phyloP scores from a whole-genome alignment of 106 monocot species.

The Platanthera guangdongensis region DNA sequence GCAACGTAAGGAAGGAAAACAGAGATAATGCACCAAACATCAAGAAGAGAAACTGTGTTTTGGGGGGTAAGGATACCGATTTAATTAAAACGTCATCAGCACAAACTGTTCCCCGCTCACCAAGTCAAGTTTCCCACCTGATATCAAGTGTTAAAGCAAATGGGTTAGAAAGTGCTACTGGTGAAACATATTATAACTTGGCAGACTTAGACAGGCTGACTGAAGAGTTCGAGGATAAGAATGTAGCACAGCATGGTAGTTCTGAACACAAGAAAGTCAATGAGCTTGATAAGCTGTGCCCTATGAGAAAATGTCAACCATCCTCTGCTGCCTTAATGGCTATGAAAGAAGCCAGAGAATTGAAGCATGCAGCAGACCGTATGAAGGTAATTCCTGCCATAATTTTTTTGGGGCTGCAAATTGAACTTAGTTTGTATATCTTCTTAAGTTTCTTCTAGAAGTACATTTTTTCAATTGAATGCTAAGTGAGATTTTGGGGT shows the following conservation, averaged over 20 bases:
- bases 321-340: not conserved
- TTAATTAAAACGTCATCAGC: too few relatives aligned
- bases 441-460: not conserved
- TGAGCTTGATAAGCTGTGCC: not conserved
- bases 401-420: not conserved
- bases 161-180: not conserved
- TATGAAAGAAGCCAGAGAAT: slow-evolving; percentile 1
- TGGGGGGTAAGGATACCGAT: too few relatives aligned
- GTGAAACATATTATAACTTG: not conserved
- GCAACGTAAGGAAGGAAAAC: not conserved
- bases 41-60: too few relatives aligned
- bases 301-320: not conserved
- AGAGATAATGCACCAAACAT: not conserved
- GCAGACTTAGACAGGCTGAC: not conserved
- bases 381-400: slow-evolving; percentile 1
- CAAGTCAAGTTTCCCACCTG: not conserved
- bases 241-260: not conserved
- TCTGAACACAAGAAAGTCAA: not conserved
- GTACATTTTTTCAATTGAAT: not conserved
- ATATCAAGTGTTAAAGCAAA: not conserved
- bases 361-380: slow-evolving; percentile 4
- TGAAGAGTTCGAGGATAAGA: not conserved
- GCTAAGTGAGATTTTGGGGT: not conserved
- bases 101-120: too few relatives aligned
- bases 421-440: not conserved